Base-by-base conservation (phyloP, 495 filamentous ascomycete genomes). In the Pyrenopolyporus hunteri region DNA sequence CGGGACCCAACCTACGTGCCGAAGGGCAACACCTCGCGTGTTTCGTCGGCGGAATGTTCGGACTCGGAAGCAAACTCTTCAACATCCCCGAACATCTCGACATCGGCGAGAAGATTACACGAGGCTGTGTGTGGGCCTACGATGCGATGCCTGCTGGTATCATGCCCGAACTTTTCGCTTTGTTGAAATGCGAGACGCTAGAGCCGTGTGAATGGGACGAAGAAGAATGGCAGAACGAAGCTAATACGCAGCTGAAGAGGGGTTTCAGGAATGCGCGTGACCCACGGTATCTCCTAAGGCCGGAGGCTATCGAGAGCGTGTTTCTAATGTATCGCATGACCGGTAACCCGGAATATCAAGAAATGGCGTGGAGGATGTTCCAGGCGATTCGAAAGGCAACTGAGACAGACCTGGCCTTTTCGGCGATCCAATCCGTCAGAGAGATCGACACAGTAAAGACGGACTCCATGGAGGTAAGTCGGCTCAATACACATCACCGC, bases 41-140 rank as follows among this genome's bases (percentile, higher is more conserved):
- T 65, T 93, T 92, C 64, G 81, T 81, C 1, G 90, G 90, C 4
- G 90, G 88, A 19, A 91, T 92, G 89, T 83, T 90, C 44, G 90
- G 83, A 11, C 74, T 93, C 40, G 90, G 87, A 20, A 82, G 87
- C 47, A 87, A 86, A 66, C 74, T 88, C 3, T 90, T 91, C 54
- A 76, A 79, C 6, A 78, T 84, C 32, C 77, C 83, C 4, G 76
- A 79, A 13, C 88, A 93, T 66, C 68, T 92, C 51, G 80, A 89
- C 5, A 77, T 91, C 31, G 90, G 85, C 9, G 71, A 77, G 32
- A 87, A 89, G 67, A 76, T 93, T 13, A 88, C 88, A 0, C 85
- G 91, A 51, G 90, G 89, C 19, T 93, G 90, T 64, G 83, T 90
- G 8, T 93, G 87, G 89, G 82, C 87, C 1, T 93, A 93, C 68